Percentiles rank a stretch among this genome's conserved stretches.
Conservation (phyloP, 192 early-diverging fungal species). For the Rhizoclosmatium sp. region DNA sequence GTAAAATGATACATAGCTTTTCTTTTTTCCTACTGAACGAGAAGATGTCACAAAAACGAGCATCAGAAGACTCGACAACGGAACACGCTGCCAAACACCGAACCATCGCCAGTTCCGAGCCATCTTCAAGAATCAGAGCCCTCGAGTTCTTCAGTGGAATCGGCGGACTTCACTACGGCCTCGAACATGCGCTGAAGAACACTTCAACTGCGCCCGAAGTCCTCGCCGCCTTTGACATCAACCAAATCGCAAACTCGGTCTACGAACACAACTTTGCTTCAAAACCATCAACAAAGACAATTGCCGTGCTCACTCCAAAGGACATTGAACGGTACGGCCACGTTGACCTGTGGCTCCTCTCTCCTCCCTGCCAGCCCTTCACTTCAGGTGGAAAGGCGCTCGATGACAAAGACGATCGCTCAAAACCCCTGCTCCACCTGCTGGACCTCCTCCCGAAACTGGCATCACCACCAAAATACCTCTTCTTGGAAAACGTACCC, state of each 20-base stretch:
- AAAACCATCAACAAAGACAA: slow-evolving; percentile 47
- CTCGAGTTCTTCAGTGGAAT: slow-evolving; percentile 78
- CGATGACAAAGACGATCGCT: slow-evolving; percentile 64
- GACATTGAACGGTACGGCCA: slow-evolving; percentile 64
- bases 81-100: too few relatives aligned
- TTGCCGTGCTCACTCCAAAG: slow-evolving; percentile 57
- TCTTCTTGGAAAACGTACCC: slow-evolving; percentile 68
- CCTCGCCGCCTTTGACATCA: slow-evolving; percentile 92
- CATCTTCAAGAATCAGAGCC: slow-evolving; percentile 34
- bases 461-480: slow-evolving; percentile 41
- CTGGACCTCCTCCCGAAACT: slow-evolving; percentile 48
- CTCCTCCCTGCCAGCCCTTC: slow-evolving; percentile 89
- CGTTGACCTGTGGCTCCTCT: slow-evolving; percentile 87
- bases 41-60: too few relatives aligned
- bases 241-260: slow-evolving; percentile 80
- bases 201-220: slow-evolving; percentile 55
- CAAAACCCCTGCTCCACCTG: slow-evolving; percentile 53
- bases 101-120: too few relatives aligned
- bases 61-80: too few relatives aligned
- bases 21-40: too few relatives aligned
- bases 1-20: too few relatives aligned
- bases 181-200: slow-evolving; percentile 65
- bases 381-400: slow-evolving; percentile 74
- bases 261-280: slow-evolving; percentile 56
- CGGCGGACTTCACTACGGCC: slow-evolving; percentile 74